Evolutionary conservation across 352 stramenopile species (phyloP).

Genomic region (Elongisporangium anandrum): DNA sequence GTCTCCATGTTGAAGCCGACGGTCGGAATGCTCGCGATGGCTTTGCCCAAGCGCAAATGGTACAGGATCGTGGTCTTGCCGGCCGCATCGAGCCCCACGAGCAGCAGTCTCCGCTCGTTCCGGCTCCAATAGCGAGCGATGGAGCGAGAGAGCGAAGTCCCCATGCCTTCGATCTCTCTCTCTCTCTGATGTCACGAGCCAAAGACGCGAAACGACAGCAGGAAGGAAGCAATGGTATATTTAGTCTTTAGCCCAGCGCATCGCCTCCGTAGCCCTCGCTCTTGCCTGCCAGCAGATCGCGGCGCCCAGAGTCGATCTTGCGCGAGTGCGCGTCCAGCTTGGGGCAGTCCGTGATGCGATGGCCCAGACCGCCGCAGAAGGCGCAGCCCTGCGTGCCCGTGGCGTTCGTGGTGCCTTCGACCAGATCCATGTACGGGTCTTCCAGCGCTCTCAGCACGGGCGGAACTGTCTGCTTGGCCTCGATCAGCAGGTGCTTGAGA

Average conservation of each 20-base stretch:
- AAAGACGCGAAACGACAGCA: slow-evolving; percentile 1
- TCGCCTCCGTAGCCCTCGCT: slow-evolving; percentile 94
- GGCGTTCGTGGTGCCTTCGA: slow-evolving; percentile 51
- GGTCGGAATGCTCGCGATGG: slow-evolving; percentile 75
- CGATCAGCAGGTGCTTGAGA: slow-evolving; percentile 97
- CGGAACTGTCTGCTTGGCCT: slow-evolving; percentile 98
- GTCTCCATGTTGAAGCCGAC: slow-evolving; percentile 84
- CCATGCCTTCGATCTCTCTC: slow-evolving; percentile 55
- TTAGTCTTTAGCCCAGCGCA: slow-evolving; percentile 50
- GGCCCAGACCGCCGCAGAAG: slow-evolving; percentile 97
- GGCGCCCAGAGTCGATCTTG: slow-evolving; percentile 91
- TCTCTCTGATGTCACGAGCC: not conserved
- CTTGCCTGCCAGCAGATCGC: slow-evolving; percentile 92
- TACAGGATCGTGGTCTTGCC: slow-evolving; percentile 85
- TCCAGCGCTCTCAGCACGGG: slow-evolving; percentile 97
- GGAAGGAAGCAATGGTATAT: not conserved
- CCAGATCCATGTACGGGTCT: slow-evolving; percentile 92
- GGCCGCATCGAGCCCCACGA: slow-evolving; percentile 69
- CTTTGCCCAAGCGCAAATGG: slow-evolving; percentile 67
- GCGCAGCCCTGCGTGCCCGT: slow-evolving; percentile 93
- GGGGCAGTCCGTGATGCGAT: slow-evolving; percentile 98
- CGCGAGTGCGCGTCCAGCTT: slow-evolving; percentile 98
- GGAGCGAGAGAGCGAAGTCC: slow-evolving; percentile 60
- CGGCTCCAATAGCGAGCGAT: slow-evolving; percentile 70
- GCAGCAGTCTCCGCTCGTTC: slow-evolving; percentile 69